Evolutionary conservation across 2,329 filamentous ascomycete genomes (phyloP).

Genomic region (Microcera coccophila): DNA sequence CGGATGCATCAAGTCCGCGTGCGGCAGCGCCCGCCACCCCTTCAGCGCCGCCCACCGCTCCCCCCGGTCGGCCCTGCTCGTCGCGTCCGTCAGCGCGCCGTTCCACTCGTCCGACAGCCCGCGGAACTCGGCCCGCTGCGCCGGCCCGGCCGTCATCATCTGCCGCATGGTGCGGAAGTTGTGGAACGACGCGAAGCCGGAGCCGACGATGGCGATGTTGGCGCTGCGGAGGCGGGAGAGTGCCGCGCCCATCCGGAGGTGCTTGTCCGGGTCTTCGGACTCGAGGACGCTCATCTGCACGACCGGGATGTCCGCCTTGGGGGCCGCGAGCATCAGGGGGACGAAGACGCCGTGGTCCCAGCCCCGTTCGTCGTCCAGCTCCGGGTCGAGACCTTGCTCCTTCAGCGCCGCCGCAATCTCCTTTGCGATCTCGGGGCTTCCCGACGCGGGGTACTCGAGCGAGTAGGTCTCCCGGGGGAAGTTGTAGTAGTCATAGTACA

Average conservation of each 20-base stretch:
- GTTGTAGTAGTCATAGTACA: slow-evolving; percentile 58
- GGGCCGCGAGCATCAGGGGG: slow-evolving; percentile 52
- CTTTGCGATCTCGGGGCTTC: slow-evolving; percentile 50
- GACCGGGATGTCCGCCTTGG: slow-evolving; percentile 49
- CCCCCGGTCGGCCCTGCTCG: slow-evolving; percentile 29
- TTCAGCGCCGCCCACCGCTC: slow-evolving; percentile 40
- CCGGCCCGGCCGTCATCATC: slow-evolving; percentile 24
- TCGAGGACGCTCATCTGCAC: slow-evolving; percentile 55
- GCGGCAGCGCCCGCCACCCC: slow-evolving; percentile 46
- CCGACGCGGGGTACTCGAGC: slow-evolving; percentile 54
- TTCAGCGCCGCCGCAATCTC: slow-evolving; percentile 45
- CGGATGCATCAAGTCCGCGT: slow-evolving; percentile 53
- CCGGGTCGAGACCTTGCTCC: slow-evolving; percentile 41
- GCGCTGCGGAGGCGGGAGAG: slow-evolving; percentile 46
- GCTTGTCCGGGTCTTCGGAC: slow-evolving; percentile 46
- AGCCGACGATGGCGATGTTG: slow-evolving; percentile 58
- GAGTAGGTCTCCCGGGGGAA: slow-evolving; percentile 55
- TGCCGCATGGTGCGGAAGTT: slow-evolving; percentile 48
- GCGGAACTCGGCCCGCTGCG: slow-evolving; percentile 23
- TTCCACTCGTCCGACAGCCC: slow-evolving; percentile 42
- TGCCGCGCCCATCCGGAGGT: slow-evolving; percentile 52
- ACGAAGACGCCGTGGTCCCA: slow-evolving; percentile 63
- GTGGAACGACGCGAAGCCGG: slow-evolving; percentile 57
- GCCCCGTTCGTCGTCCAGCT: slow-evolving; percentile 38
- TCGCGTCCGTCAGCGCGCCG: slow-evolving; percentile 39